These are phyloP conservation scores for Fragaria ananassa DNA, from an alignment of 306 rosid genomes.

Conservation along the genomic window DNA sequence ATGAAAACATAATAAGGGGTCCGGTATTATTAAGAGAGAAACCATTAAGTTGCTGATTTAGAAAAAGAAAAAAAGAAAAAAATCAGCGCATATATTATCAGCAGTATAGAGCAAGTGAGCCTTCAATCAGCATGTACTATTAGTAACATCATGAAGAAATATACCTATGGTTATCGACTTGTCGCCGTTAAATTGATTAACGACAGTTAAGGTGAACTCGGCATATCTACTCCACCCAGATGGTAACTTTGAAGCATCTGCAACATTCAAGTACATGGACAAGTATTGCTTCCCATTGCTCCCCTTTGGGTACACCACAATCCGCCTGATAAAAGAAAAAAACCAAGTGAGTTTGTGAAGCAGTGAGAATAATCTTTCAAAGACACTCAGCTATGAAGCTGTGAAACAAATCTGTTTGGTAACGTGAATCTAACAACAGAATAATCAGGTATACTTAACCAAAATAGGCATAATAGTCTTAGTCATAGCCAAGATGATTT, in stretches of 20 bases:
- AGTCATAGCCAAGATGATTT: neutral
- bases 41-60: neutral
- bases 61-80: neutral
- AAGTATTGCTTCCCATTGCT: slow-evolving; percentile 17
- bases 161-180: slow-evolving; percentile 18
- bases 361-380: neutral
- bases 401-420: neutral
- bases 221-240: slow-evolving; percentile 21
- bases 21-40: neutral
- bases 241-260: slow-evolving; percentile 8
- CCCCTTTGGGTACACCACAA: slow-evolving; percentile 18
- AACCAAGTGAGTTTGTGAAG: neutral
- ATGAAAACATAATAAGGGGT: neutral
- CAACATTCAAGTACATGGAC: slow-evolving; percentile 22
- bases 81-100: neutral
- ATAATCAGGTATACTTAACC: neutral
- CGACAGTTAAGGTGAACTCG: slow-evolving; percentile 15
- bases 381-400: neutral
- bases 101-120: neutral
- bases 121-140: neutral
- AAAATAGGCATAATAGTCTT: neutral
- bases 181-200: slow-evolving; percentile 9
- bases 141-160: neutral
- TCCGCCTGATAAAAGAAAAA: slow-evolving; percentile 1
- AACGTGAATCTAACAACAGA: neutral